Base-by-base conservation (phyloP, 2,329 filamentous ascomycete species). In the Cyphellophora attinorum region DNA sequence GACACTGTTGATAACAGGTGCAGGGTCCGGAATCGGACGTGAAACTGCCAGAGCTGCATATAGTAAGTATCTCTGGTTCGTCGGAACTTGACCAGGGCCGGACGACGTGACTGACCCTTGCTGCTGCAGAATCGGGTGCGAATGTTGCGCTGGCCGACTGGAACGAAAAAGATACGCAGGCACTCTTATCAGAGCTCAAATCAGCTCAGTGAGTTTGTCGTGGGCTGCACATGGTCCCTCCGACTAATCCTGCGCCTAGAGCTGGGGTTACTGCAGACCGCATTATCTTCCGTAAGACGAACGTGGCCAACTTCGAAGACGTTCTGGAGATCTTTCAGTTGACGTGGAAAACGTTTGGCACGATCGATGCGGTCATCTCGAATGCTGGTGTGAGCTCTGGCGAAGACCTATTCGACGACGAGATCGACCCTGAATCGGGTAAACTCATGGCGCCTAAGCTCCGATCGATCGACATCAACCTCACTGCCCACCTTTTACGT, bases 301-400 rank as follows among this genome's bases (percentile, higher is more conserved):
- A 45, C 19, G 35, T 37, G 19, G 13, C 42, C 12, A 18, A 17
- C 2, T 45, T 37, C 29, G 18, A 35, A 3, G 35, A 43, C 23
- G 19, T 40, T 39, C 29, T 44, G 25, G 29, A 37, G 14, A 27
- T 51, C 3, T 52, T 51, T 35, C 37, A 44, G 30, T 34, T 34
- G 2, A 45, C 45, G 1, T 40, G 39, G 27, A 34, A 41, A 2
- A 32, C 19, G 28, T 46, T 49, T 16, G 44, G 45, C 5, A 29
- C 29, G 4, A 43, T 52, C 4, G 46, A 52, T 25, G 46, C 47
- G 6, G 50, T 51, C 13, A 31, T 51, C 16, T 44, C 48, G 11
- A 52, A 52, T 33, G 48, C 50, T 1, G 50, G 46, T 5, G 42
- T 51, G 11, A 31, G 41, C n/a, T 34, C 43, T 1, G 37, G 31